Evolutionary conservation across 192 early-diverging fungal species (phyloP).

Genomic region (Funneliformis geosporum): DNA sequence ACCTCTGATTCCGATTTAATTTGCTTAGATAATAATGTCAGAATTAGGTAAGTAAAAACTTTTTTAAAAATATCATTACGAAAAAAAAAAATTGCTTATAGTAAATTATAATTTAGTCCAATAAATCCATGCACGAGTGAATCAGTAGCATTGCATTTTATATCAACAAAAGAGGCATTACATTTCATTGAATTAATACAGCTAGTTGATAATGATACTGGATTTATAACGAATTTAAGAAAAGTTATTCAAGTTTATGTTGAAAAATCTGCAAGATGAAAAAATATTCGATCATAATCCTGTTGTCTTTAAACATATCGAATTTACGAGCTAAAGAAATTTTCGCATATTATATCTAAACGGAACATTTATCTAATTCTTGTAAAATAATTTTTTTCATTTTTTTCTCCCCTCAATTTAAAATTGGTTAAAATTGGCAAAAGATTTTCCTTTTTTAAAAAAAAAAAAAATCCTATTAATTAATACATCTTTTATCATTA

Average conservation of each 20-base stretch:
- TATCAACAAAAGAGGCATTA: constrained; percentile 56
- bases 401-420: no score
- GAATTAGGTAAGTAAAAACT: constrained; percentile 54
- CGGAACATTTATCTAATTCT: no score
- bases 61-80: not conserved
- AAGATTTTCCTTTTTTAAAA: no score
- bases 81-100: not conserved
- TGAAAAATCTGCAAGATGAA: not conserved
- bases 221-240: constrained; percentile 59
- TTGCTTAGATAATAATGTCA: constrained; percentile 59
- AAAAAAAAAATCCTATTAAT: no score
- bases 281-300: not conserved
- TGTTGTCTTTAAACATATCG: no score
- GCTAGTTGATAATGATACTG: constrained; percentile 59
- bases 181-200: constrained; percentile 60
- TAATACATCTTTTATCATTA: no score
- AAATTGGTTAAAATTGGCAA: no score
- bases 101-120: constrained; percentile 38
- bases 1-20: constrained; percentile 60
- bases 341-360: no score
- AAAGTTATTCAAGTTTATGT: constrained; percentile 31
- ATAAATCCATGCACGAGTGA: constrained; percentile 54
- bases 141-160: constrained; percentile 53
- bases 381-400: no score
- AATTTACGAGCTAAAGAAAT: no score